Base-by-base conservation (phyloP, 129 eudicot species). In the Solidago caesia region DNA sequence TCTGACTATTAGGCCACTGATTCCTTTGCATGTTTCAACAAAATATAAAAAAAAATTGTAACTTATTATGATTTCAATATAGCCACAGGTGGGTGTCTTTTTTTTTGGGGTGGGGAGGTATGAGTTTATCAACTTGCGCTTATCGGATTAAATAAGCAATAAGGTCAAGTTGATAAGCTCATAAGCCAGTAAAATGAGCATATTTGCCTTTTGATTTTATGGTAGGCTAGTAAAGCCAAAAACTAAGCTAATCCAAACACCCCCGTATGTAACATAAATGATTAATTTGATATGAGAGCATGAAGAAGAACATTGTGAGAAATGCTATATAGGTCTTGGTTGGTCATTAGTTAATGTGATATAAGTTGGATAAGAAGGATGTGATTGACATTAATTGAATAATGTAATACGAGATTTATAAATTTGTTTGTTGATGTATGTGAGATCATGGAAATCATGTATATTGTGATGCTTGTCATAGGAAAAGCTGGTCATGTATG, bases 361-460 rank as follows among this genome's bases (percentile, higher is more conserved):
- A 10, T 26, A 62, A 1, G 41, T 5, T 62, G 44, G 41, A 33
- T 33, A 45, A 33, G 11, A 13, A 62, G 43, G 16, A 62, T 11
- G 2, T 61, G 9, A 27, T 5, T 60, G 15, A 26, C 39, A 63
- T 42, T 16, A 14, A 16, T 62, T 44, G 46, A 44, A 29, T 27
- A 39, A 3, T 62, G n/a, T 62, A 39, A 16, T 62, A 14, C 33
- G 43, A 41, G 68, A 63, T 63, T 41, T 16, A 63, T 63, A 12
- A 5, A 27, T 63, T 39, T 63, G 47, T 63, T 63, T 63, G 4
- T 63, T 12, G 33, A 13, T 63, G 47, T 33, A 39, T 29, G 15
- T 9, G 74, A 51, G 61, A 51, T 39, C 21, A 71, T 55, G 29
- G 16, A 58, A 72, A 41, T 57, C 21, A 63, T 63, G 16, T 29